Evolutionary conservation across 257 asterid species (phyloP), one percentile per base, ranked within the genome.

Genomic region (Nicotiana otophora): DNA sequence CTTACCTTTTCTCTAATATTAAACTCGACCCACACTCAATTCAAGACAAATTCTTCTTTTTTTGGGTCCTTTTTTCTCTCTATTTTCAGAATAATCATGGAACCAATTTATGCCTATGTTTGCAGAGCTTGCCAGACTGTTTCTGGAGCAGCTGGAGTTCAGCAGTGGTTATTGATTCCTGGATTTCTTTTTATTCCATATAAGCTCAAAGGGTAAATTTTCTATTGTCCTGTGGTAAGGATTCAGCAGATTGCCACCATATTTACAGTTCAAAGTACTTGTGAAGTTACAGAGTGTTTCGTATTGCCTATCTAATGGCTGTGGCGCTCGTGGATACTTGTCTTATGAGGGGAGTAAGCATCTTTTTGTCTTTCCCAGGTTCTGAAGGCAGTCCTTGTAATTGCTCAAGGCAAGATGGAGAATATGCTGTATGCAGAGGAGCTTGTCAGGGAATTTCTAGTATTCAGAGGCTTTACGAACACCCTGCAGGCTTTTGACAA

Each of bases 351-450:
- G 36, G 69, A 63, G 69, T 63, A 63, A 28, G n/a, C 14, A 34
- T 10, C 8, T 63, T 26, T 63, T 63, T 63, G 69, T 64, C 70
- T 64, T 11, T 64, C n/a, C 36, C 70, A 26, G 70, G 39, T 64
- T 64, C 39, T 28, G 2, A 64, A 64, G 39, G 70, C 70, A 12
- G 10, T 28, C 39, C 69, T 23, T 74, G 34, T 12, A 74, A 48
- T 42, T 60, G 36, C 68, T 46, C 55, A 80, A 30, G 58, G 65
- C 36, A 68, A 77, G 66, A 93, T 94, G 98, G 97, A 90, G 89
- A 89, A 88, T 83, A 89, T 96, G 95, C 88, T 89, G 87, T 87
- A 89, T 85, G 98, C 98, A 17, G 98, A 94, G 89, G 98, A 96
- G 86, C 84, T 96, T 14, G 91, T 96, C 80, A 87, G 97, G 70